phyloP scores from a whole-genome alignment of 176 grass and related monocot genomes.

The Tillandsia fasciculata region DNA sequence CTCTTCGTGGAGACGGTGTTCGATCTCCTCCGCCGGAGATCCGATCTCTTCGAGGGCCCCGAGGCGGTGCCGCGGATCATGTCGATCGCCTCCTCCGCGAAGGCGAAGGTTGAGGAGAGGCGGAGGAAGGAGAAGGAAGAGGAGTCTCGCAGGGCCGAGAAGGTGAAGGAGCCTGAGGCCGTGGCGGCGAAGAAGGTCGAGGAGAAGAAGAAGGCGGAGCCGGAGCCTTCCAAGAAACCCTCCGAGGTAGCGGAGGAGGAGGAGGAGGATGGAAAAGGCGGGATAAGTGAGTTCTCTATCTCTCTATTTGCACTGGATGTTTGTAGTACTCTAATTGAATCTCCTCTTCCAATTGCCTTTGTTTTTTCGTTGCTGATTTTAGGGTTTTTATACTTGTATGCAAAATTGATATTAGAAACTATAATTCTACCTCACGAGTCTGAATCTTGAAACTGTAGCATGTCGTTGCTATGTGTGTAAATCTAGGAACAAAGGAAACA shows the following conservation, averaged over 20 bases:
- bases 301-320: neutral
- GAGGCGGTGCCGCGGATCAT: conserved; percentile 45
- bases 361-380: neutral
- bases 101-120: conserved; percentile 65
- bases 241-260: conserved; percentile 21
- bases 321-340: neutral
- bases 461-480: neutral
- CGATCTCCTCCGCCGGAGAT: conserved; percentile 40
- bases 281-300: conserved; percentile 38
- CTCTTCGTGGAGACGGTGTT: conserved; percentile 59
- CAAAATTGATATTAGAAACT: neutral
- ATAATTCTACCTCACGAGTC: neutral
- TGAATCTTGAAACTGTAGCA: neutral
- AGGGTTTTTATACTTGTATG: neutral
- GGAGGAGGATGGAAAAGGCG: conserved; percentile 30
- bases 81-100: conserved; percentile 38
- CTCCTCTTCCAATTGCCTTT: neutral
- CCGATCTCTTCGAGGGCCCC: conserved; percentile 60
- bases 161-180: conserved; percentile 21
- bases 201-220: conserved; percentile 16
- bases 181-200: conserved; percentile 20
- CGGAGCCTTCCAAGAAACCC: neutral
- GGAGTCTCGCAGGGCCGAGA: conserved; percentile 15
- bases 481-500: no score
- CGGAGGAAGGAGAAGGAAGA: conserved; percentile 24